phyloP scores from a whole-genome alignment of 164 flowering plant genomes.

The Vitis labrusca region DNA sequence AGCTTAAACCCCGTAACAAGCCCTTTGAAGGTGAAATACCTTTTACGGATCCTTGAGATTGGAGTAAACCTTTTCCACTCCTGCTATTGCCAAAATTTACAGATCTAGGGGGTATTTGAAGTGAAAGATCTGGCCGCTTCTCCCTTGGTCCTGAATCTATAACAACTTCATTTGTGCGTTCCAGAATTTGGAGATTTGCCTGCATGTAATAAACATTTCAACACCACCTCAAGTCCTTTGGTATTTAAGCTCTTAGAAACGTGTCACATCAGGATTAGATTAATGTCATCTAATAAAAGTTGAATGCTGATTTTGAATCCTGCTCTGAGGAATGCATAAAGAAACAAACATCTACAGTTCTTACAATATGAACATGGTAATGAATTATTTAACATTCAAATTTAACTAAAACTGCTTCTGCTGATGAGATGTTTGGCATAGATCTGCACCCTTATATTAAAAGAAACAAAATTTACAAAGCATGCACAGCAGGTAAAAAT shows the following conservation, averaged over 20 bases:
- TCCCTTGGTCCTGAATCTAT: constrained; percentile 27
- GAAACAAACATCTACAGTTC: too few relatives aligned
- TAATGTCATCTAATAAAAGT: not conserved
- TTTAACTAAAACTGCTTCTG: too few relatives aligned
- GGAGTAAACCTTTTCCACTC: constrained; percentile 46
- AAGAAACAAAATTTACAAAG: too few relatives aligned
- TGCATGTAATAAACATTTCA: constrained; percentile 23
- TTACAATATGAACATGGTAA: too few relatives aligned
- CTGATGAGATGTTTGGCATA: too few relatives aligned
- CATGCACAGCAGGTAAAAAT: too few relatives aligned
- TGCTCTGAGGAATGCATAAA: not conserved
- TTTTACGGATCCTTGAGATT: constrained; percentile 47
- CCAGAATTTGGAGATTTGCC: constrained; percentile 32
- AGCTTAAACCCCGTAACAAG: constrained; percentile 65
- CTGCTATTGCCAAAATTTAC: constrained; percentile 32
- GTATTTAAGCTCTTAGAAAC: not conserved
- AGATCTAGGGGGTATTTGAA: constrained; percentile 68
- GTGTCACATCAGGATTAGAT: not conserved
- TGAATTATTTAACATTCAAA: too few relatives aligned
- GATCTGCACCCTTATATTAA: too few relatives aligned
- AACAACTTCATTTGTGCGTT: constrained; percentile 19
- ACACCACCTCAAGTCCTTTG: not conserved
- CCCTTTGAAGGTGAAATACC: constrained; percentile 48
- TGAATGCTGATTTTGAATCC: not conserved
- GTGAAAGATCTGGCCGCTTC: constrained; percentile 44